Percentiles rank a stretch among this genome's conserved stretches.
phyloP scores from a whole-genome alignment of 306 rosid species.

The Sicyos edulis region DNA sequence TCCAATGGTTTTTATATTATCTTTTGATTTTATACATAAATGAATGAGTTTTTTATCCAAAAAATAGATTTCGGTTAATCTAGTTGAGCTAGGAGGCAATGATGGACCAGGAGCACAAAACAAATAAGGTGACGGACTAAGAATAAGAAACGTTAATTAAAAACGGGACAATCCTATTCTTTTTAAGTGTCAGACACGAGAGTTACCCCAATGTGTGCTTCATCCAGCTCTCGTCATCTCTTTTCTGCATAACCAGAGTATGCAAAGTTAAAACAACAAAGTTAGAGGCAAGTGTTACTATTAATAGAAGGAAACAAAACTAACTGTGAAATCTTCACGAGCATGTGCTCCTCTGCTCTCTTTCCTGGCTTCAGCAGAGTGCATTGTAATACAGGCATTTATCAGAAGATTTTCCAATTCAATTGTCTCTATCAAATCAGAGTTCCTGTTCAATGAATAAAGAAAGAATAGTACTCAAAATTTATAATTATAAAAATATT shows the following conservation, averaged over 20 bases:
- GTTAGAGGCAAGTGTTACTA: background rate
- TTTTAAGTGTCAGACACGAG: background rate
- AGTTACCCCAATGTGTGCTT: constrained; percentile 89
- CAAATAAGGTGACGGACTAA: background rate
- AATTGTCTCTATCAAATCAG: constrained; percentile 77
- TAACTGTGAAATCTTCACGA: constrained; percentile 73
- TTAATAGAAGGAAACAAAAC: constrained; percentile 21
- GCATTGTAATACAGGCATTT: constrained; percentile 84
- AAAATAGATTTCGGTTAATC: background rate
- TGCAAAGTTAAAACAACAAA: constrained; percentile 11
- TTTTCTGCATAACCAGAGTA: constrained; percentile 55
- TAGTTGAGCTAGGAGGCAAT: background rate
- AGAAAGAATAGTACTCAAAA: background rate
- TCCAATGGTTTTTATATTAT: no score
- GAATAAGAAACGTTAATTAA: background rate
- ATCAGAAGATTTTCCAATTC: constrained; percentile 87
- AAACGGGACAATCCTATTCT: background rate
- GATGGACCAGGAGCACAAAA: background rate
- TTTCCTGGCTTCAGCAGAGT: constrained; percentile 94
- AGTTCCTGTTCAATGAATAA: constrained; percentile 48
- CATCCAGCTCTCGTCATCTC: constrained; percentile 94
- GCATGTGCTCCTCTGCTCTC: constrained; percentile 97
- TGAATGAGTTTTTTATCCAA: no score
- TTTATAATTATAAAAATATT: constrained; percentile 2
- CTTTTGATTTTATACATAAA: no score